phyloP scores from a whole-genome alignment of 257 asterid genomes.

The Capsicum pubescens region DNA sequence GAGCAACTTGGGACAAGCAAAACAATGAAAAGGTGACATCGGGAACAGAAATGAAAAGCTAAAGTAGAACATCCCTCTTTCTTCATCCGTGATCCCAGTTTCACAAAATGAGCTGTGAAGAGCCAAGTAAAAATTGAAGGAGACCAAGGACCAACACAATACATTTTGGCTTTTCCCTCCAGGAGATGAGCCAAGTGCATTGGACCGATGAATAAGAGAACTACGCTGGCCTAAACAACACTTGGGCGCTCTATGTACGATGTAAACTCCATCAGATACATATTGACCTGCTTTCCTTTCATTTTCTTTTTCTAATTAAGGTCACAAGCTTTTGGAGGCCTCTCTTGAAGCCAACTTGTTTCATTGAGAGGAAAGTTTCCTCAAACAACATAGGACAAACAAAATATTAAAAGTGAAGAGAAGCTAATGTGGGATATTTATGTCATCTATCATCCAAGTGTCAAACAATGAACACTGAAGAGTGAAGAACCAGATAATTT shows the following conservation, averaged over 20 bases:
- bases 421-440: not conserved
- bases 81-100: not conserved
- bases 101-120: not conserved
- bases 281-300: not conserved
- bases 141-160: not conserved
- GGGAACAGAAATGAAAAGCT: not conserved
- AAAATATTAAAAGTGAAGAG: not conserved
- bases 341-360: not conserved
- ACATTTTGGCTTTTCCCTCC: too few relatives aligned
- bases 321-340: not conserved
- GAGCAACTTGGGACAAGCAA: constrained; percentile 12
- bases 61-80: not conserved
- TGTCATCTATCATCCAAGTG: not conserved
- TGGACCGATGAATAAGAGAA: too few relatives aligned
- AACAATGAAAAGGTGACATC: not conserved
- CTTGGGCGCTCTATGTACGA: not conserved
- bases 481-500: not conserved
- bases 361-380: constrained; percentile 8
- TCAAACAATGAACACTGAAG: not conserved
- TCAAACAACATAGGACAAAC: not conserved
- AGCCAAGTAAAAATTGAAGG: not conserved
- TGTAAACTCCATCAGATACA: not conserved
- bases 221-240: not conserved
- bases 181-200: too few relatives aligned
- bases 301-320: not conserved